phyloP scores from a whole-genome alignment of 164 flowering plant genomes.

The Taxillus chinensis region DNA sequence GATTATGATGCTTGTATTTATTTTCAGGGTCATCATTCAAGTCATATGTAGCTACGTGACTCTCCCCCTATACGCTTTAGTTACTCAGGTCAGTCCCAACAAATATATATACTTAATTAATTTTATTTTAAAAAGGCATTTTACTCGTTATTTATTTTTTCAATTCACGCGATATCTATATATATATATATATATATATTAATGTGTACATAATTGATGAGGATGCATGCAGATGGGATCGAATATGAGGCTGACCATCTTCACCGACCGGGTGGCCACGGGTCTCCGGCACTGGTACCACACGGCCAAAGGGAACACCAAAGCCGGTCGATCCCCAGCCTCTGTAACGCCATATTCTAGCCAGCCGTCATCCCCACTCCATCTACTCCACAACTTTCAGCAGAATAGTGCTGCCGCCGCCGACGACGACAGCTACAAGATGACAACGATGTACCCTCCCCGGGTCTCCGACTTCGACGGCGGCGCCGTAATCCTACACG shows the following conservation, averaged over 20 bases:
- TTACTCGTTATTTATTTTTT: too few relatives aligned
- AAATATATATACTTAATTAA: too few relatives aligned
- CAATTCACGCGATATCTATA: too few relatives aligned
- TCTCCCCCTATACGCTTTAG: constrained; percentile 50
- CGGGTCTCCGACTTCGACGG: constrained; percentile 10
- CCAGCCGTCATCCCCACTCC: constrained; percentile 34
- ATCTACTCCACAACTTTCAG: constrained; percentile 25
- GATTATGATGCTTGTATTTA: neutral
- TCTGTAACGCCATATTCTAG: constrained; percentile 28
- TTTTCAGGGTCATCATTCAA: constrained; percentile 37
- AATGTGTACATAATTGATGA: too few relatives aligned
- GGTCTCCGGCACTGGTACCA: constrained; percentile 38
- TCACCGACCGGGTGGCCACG: constrained; percentile 39
- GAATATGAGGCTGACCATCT: constrained; percentile 40
- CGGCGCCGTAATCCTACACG: neutral
- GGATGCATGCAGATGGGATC: constrained; percentile 49
- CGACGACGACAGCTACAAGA: constrained; percentile 9
- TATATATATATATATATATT: too few relatives aligned
- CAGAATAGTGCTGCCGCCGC: constrained; percentile 2
- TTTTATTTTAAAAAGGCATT: too few relatives aligned
- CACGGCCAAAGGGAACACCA: constrained; percentile 28
- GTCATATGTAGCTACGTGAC: constrained; percentile 51
- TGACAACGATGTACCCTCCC: constrained; percentile 11
- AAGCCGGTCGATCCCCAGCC: constrained; percentile 16
- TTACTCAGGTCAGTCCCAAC: constrained; percentile 38